Evolutionary conservation across 2,329 filamentous ascomycete species (phyloP).

Genomic region (Leptographium lundbergii): DNA sequence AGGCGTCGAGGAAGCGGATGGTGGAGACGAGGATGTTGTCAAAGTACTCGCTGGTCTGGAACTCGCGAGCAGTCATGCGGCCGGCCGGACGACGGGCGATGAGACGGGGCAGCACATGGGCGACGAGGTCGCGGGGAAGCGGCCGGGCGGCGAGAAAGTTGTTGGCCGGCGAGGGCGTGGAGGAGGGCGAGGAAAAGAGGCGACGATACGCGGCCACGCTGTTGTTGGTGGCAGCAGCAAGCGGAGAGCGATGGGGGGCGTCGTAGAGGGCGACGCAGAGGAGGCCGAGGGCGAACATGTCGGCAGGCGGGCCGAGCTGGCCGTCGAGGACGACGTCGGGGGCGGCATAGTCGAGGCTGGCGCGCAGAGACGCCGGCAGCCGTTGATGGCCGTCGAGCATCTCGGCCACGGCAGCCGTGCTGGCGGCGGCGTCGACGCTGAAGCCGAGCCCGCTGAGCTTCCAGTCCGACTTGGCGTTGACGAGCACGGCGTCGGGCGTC

Average conservation of each 20-base stretch:
- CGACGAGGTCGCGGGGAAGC: slow-evolving; percentile 65
- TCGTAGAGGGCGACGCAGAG: slow-evolving; percentile 87
- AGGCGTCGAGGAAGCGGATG: slow-evolving; percentile 82
- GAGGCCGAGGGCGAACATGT: slow-evolving; percentile 89
- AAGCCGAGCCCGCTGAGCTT: slow-evolving; percentile 94
- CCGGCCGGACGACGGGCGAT: slow-evolving; percentile 82
- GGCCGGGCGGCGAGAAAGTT: slow-evolving; percentile 71
- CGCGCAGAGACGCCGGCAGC: slow-evolving; percentile 68
- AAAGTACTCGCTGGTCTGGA: slow-evolving; percentile 92
- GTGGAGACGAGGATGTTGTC: slow-evolving; percentile 95
- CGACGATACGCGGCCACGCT: slow-evolving; percentile 79
- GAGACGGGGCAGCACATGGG: slow-evolving; percentile 67
- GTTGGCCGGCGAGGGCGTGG: slow-evolving; percentile 67
- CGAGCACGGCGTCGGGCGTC: slow-evolving; percentile 82
- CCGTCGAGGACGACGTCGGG: slow-evolving; percentile 91
- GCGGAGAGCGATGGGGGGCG: slow-evolving; percentile 77
- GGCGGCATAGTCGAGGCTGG: slow-evolving; percentile 86
- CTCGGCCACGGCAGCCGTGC: slow-evolving; percentile 42
- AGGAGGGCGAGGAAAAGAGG: slow-evolving; percentile 64
- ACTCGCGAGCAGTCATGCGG: slow-evolving; percentile 76
- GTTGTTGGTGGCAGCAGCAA: slow-evolving; percentile 63
- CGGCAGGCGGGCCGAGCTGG: slow-evolving; percentile 69
- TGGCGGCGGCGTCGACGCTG: slow-evolving; percentile 62
- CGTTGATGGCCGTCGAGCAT: slow-evolving; percentile 75
- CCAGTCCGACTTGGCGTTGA: slow-evolving; percentile 98